phyloP scores from a whole-genome alignment of 257 asterid species.

The Fraxinus pennsylvanica region DNA sequence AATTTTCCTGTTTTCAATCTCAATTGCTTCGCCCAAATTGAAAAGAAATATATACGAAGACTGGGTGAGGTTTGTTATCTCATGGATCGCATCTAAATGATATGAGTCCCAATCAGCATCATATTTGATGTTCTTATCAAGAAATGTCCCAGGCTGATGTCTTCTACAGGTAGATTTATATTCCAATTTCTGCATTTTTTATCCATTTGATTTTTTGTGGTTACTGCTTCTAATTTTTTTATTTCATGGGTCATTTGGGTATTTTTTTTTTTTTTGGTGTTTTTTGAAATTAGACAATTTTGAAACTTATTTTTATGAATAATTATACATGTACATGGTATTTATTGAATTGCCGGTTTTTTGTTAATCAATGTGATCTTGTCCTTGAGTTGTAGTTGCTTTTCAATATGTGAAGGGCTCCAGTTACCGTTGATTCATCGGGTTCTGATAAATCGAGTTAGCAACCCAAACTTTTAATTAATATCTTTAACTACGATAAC shows the following conservation, averaged over 20 bases:
- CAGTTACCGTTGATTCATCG: not conserved
- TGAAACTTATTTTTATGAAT: not conserved
- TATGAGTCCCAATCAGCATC: not conserved
- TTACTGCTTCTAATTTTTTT: not conserved
- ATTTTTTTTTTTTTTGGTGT: not conserved
- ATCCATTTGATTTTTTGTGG: too few relatives aligned
- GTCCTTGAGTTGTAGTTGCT: not conserved
- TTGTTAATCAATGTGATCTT: not conserved
- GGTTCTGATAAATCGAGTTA: not conserved
- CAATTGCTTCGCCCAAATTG: not conserved
- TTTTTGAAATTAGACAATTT: conserved; percentile 12
- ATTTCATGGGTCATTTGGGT: conserved; percentile 9
- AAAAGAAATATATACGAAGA: not conserved
- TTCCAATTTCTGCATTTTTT: not conserved
- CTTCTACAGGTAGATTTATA: conserved; percentile 54
- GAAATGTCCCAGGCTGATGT: conserved; percentile 68
- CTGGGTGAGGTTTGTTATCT: not conserved
- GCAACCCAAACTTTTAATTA: not conserved
- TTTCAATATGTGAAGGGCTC: not conserved
- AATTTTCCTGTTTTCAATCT: not conserved
- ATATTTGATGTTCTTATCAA: conserved; percentile 28
- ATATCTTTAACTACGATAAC: too few relatives aligned
- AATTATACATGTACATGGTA: not conserved
- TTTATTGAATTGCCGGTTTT: not conserved
- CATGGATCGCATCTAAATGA: not conserved